phyloP scores from a whole-genome alignment of 2,329 filamentous ascomycete genomes.

The Simplicillium sp. region DNA sequence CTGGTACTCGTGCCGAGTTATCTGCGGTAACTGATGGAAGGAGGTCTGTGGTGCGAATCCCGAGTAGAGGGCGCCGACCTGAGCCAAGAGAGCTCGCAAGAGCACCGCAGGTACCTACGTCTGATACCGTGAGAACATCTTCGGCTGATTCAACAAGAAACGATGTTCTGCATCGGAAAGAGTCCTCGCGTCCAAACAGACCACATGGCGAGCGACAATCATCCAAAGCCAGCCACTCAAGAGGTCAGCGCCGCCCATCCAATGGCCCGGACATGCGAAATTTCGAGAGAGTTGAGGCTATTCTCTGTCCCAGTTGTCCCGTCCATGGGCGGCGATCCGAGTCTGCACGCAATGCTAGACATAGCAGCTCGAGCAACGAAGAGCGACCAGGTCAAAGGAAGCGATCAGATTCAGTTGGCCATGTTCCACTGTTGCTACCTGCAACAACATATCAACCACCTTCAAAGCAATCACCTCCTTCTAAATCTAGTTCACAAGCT shows the following conservation, averaged over 20 bases:
- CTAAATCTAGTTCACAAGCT: too few relatives aligned
- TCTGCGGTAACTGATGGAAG: neutral
- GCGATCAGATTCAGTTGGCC: neutral
- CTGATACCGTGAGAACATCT: neutral
- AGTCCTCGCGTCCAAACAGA: neutral
- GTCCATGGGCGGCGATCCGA: slow-evolving; percentile 3
- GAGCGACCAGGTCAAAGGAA: neutral
- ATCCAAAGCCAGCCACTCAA: slow-evolving; percentile 7
- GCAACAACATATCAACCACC: too few relatives aligned
- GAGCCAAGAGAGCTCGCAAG: neutral
- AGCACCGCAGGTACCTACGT: too few relatives aligned
- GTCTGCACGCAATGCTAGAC: neutral
- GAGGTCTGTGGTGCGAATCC: neutral
- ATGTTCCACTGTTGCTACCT: too few relatives aligned
- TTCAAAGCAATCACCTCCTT: too few relatives aligned
- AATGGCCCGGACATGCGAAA: slow-evolving; percentile 2
- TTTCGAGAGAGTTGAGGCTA: slow-evolving; percentile 3
- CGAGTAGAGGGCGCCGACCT: neutral
- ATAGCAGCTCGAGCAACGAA: neutral
- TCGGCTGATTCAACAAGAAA: neutral
- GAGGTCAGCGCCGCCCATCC: slow-evolving; percentile 1
- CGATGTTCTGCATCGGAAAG: neutral
- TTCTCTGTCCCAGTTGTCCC: slow-evolving; percentile 3
- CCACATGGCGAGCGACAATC: neutral
- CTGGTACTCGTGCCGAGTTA: too few relatives aligned